Conservation (phyloP, 768 basidiomycete genomes). For the Nevesoporus exiguus region DNA sequence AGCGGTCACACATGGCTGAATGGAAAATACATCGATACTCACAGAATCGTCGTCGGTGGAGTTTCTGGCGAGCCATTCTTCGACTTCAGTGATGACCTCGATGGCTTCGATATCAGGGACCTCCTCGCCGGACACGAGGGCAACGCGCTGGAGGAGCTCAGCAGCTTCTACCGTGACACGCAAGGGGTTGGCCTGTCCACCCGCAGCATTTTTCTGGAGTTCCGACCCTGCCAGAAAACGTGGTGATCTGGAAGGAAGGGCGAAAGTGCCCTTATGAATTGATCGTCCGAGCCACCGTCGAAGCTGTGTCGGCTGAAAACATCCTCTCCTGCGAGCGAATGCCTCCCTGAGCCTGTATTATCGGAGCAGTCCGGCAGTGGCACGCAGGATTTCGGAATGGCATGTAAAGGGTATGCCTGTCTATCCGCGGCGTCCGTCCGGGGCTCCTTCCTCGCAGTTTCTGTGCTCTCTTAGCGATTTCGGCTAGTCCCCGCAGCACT, state of each 20-base stretch:
- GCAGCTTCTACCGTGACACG: conserved; percentile 35
- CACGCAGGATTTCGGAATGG: conserved; percentile 12
- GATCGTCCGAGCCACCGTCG: no score
- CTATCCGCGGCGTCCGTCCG: conserved; percentile 25
- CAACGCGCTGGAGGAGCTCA: conserved; percentile 34
- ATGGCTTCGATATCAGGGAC: conserved; percentile 32
- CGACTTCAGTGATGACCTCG: conserved; percentile 45
- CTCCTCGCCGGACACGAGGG: conserved; percentile 33
- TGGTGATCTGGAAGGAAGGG: no score
- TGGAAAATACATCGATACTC: conserved; percentile 14
- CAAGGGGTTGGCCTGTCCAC: no score
- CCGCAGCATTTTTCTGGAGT: no score
- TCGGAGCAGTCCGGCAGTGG: conserved; percentile 29
- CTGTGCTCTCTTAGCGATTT: conserved; percentile 30
- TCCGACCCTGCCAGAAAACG: no score
- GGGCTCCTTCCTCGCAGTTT: conserved; percentile 31
- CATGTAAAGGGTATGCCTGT: conserved; percentile 24
- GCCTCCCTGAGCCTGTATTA: no score
- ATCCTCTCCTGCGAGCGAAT: no score
- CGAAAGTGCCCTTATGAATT: no score
- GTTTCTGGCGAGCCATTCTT: conserved; percentile 47
- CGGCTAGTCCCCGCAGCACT: conserved; percentile 9
- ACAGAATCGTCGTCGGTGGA: conserved; percentile 36
- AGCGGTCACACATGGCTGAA: neutral
- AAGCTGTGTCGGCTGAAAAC: no score